Conservation (phyloP, 2,329 filamentous ascomycete genomes). For the Ophiostoma sp. region DNA sequence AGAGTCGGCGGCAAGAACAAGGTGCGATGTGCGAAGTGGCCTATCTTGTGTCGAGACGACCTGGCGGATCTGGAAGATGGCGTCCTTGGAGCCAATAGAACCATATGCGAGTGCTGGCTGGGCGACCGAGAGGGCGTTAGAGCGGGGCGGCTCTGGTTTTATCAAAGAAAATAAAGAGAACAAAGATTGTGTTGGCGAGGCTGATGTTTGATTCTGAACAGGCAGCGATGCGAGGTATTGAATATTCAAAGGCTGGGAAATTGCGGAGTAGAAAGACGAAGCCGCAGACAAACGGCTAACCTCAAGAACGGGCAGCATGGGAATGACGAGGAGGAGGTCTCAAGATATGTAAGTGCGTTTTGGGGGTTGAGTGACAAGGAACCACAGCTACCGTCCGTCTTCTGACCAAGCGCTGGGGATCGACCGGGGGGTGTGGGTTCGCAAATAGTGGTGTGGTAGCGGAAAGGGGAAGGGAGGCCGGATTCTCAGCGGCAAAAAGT, state of each 20-base stretch:
- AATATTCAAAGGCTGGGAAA: conserved; percentile 76
- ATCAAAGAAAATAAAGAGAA: background rate
- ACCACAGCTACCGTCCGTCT: conserved; percentile 16
- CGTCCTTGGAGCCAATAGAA: conserved; percentile 37
- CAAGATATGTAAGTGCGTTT: conserved; percentile 20
- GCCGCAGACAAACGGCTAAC: conserved; percentile 78
- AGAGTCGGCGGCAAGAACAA: conserved; percentile 69
- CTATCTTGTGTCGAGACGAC: conserved; percentile 41
- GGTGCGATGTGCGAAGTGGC: conserved; percentile 46
- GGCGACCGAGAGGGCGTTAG: conserved; percentile 25
- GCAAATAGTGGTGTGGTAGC: background rate
- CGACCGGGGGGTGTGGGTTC: conserved; percentile 12
- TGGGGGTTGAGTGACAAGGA: background rate
- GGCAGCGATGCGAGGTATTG: conserved; percentile 56
- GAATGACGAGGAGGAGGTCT: conserved; percentile 6
- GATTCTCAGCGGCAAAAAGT: conserved; percentile 22
- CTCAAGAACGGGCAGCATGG: conserved; percentile 53
- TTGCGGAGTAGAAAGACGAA: conserved; percentile 78
- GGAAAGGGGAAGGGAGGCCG: background rate
- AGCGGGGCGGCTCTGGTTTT: conserved; percentile 23
- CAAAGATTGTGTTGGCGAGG: background rate
- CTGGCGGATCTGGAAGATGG: conserved; percentile 50
- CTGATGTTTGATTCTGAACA: background rate
- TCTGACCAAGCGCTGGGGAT: conserved; percentile 25
- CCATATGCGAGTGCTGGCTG: conserved; percentile 47